phyloP scores from a whole-genome alignment of 2,329 filamentous ascomycete genomes.

The Aspergillus novofumigatus region DNA sequence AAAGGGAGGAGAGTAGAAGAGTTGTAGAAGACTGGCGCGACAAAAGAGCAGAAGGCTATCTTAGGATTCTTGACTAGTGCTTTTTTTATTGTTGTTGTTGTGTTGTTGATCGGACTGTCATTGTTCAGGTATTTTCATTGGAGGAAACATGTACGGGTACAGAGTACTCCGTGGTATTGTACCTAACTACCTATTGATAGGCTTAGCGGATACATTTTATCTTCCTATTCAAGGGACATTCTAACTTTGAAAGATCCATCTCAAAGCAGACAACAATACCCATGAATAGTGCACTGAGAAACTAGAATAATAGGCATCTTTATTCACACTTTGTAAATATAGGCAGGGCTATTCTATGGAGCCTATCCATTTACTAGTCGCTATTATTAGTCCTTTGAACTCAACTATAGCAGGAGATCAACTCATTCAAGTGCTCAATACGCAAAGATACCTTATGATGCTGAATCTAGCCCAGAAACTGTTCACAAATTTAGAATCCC shows the following conservation, averaged over 20 bases:
- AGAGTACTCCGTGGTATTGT: neutral
- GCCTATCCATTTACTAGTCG: neutral
- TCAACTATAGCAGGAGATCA: neutral
- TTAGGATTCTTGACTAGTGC: neutral
- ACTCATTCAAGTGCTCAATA: neutral
- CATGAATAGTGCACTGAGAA: neutral
- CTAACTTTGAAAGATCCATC: neutral
- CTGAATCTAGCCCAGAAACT: neutral
- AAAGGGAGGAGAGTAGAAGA: neutral
- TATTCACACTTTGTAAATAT: no score
- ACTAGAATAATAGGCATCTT: neutral
- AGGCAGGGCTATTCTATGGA: no score
- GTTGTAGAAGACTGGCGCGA: neutral
- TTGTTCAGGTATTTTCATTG: neutral
- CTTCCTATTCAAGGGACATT: neutral
- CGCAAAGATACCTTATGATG: neutral
- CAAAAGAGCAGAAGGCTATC: neutral
- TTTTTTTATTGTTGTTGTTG: conserved; percentile 1
- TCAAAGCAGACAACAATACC: neutral
- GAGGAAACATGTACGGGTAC: neutral
- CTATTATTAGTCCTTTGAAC: neutral
- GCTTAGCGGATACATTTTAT: neutral
- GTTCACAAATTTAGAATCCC: neutral
- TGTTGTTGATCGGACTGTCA: neutral
- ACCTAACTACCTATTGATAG: neutral